Percentiles rank a stretch among this genome's conserved stretches.
phyloP scores from a whole-genome alignment of 345 rosid species.

The Populus pruinosa region DNA sequence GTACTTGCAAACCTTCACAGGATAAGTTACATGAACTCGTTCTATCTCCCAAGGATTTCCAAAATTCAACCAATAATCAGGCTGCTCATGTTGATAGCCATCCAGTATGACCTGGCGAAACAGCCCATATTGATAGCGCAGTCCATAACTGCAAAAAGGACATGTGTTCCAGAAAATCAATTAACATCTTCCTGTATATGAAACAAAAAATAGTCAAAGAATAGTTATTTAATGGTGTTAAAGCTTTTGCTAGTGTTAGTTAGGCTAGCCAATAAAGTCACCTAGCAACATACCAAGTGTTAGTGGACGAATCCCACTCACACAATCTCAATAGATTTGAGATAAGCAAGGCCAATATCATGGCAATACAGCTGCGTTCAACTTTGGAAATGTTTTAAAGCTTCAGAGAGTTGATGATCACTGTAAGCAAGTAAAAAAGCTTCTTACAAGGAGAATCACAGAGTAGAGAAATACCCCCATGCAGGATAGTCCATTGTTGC shows the following conservation, averaged over 20 bases:
- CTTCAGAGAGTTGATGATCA: neutral
- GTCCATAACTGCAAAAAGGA: constrained; percentile 36
- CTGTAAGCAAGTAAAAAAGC: neutral
- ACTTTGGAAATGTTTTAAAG: neutral
- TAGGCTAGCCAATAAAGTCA: too few relatives aligned
- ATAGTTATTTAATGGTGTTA: neutral
- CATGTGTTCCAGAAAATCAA: neutral
- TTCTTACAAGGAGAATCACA: neutral
- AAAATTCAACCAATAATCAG: constrained; percentile 50
- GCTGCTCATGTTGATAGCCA: constrained; percentile 49
- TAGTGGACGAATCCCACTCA: too few relatives aligned
- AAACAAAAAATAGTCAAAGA: neutral
- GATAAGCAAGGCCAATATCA: neutral
- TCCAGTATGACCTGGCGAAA: constrained; percentile 49
- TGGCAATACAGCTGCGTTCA: neutral
- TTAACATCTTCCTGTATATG: neutral
- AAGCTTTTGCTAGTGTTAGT: too few relatives aligned
- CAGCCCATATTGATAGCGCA: constrained; percentile 48
- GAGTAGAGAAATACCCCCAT: constrained; percentile 35
- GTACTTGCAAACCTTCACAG: constrained; percentile 43
- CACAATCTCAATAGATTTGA: neutral
- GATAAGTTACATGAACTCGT: constrained; percentile 40
- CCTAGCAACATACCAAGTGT: too few relatives aligned
- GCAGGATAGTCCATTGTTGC: constrained; percentile 55
- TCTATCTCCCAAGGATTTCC: constrained; percentile 58